Evolutionary conservation across 495 filamentous ascomycete genomes (phyloP), one percentile per base, ranked within the genome.

Genomic region (Cercophora newfieldiana): DNA sequence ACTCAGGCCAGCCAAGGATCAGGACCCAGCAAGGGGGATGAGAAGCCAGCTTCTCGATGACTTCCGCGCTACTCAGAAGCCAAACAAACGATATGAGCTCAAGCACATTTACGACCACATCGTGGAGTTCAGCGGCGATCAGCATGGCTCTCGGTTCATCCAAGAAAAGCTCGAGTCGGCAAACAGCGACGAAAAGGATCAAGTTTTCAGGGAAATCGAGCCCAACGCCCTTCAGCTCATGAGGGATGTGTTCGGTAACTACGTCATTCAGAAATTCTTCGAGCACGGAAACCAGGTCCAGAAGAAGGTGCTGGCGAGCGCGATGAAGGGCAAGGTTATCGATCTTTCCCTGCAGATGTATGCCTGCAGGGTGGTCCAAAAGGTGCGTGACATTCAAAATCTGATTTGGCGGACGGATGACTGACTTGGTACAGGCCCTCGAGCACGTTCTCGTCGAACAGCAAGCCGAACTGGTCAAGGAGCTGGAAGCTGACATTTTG

Each of bases 231-330:
- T 97, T 44, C 93, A 94, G 73, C 80, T 98, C 49, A 97, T 97
- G 93, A 94, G 90, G 12, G 96, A 98, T 73, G 89, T 97, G 16
- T 98, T 97, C 73, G 95, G 95, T 19, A 99, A 99, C 77, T 99
- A 98, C 72, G 95, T 99, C 37, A 95, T 98, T 24, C 95, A 99
- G 71, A 98, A 97, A 74, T 88, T 98, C 67, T 98, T 97, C 69
- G 94, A 98, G 77, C 93, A 98, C 72, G 96, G 96, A 30, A 96
- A 93, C 67, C 94, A 97, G 74, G 83, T 87, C 7, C 96, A 98
- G 75, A 99, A 99, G 78, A 93, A 90, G 75, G 83, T 90, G 2
- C 75, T 99, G 49, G 94, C 92, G 3, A 86, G 87, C 58, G 85
- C 89, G 69, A 97, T 99, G 93, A 91, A 91, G 71, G 88, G 88